Evolutionary conservation across 139 green algal species (phyloP).

Genomic region (Volvox reticuliferus): DNA sequence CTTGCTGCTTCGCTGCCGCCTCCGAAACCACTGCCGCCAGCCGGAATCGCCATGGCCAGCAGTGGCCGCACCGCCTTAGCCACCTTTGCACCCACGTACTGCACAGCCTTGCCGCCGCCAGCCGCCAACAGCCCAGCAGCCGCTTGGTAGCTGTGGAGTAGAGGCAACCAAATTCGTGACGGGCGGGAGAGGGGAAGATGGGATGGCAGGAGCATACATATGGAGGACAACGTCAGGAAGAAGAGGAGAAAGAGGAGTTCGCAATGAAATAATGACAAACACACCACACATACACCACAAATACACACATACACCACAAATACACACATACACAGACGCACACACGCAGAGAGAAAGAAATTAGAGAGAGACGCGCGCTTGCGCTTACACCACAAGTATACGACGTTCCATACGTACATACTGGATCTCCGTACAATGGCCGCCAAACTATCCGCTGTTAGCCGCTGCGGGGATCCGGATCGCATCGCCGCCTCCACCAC

Average conservation of each 20-base stretch:
- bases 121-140: conserved; percentile 56
- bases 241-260: too few species aligned
- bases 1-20: neutral
- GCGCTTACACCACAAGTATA: too few species aligned
- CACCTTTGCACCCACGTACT: conserved; percentile 63
- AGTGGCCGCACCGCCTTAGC: conserved; percentile 52
- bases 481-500: conserved; percentile 50
- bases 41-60: conserved; percentile 10
- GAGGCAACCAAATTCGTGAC: neutral
- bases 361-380: too few species aligned
- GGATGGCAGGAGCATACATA: too few species aligned
- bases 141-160: conserved; percentile 50
- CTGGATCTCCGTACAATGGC: conserved; percentile 56
- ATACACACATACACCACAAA: too few species aligned
- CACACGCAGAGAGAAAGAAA: too few species aligned
- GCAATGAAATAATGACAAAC: too few species aligned
- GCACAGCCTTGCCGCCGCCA: conserved; percentile 53
- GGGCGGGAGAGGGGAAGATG: neutral
- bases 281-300: too few species aligned
- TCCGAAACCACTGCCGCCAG: neutral
- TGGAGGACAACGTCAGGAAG: too few species aligned
- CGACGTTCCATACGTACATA: conserved; percentile 28
- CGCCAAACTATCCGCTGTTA: conserved; percentile 44
- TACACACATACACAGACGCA: too few species aligned
- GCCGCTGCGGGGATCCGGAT: neutral